Base-by-base conservation (phyloP, 331 rosid genomes). In the Arachis monticola region DNA sequence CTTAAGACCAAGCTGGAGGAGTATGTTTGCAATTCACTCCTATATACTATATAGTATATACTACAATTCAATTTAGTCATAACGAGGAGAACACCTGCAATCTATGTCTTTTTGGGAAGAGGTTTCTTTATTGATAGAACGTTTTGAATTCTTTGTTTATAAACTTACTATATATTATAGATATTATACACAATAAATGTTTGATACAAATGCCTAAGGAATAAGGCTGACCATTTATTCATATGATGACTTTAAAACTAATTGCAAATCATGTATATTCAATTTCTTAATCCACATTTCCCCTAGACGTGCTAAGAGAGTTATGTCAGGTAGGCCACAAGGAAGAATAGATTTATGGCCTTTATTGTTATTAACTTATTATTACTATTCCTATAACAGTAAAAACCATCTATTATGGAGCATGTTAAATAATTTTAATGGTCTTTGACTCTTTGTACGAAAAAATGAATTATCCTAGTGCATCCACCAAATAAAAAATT, bases 91-190 rank as follows among this genome's bases (percentile, higher is more conserved):
- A 35, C 40, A 35, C 40, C 40, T 35, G 92, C 96, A 96, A 88
- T 94, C 99, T 97, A 92, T 76, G 83, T 72, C 85, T 92, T 94
- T 83, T 50, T 73, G 10, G 89, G 91, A 74, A 91, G 96, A 88
- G 91, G 93, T 67, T 92, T 94, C 88, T 92, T 94, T 70, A 92
- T 81, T n/a, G 99, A 94, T 53, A 86, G n/a, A 10, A 6, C 4
- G 6, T 13, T 61, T 40, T 31, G 42, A 61, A 72, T 10, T n/a
- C 14, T 46, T 5, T 17, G 58, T 64, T 4, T 11, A 60, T 59
- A 30, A 40, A 59, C 67, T 35, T 35, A 35, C 4, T 35, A 35
- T 35, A 35, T 35, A 4, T 35, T 35, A 35, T 35, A 35, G 40
- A 35, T 67, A 12, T 17, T 41, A 38, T 30, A 31, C 51, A 32